Evolutionary conservation across 345 rosid species (phyloP), one percentile per base, ranked within the genome.

Genomic region (Cardamine chenopodiifolia): DNA sequence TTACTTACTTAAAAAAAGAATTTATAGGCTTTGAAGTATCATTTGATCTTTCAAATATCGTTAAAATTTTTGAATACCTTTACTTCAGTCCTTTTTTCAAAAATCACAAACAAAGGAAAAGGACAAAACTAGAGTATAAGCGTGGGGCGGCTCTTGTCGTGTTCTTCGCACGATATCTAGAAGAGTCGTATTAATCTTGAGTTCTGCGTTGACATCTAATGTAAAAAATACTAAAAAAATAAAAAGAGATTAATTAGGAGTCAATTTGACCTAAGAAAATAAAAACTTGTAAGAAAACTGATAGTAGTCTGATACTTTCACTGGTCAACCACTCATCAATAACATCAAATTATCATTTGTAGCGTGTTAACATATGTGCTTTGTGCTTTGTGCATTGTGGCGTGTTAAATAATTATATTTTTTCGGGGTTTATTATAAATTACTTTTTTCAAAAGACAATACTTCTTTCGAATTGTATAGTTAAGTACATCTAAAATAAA

Each of bases 81-180:
- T 64, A 11, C 44, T 20, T 2, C 42, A 9, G 39, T 72, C 14
- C 3, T 37, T 26, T 37, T 20, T 47, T 17, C 22, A 28, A 6
- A 23, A 26, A 62, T n/a, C 0, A 72, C 37, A 42, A 54, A 26
- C 40, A 45, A 45, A 34, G 20, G 39, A 49, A 77, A 56, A 60
- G 13, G 62, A 77, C 80, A 77, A 71, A 63, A 57, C 54, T 45
- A 57, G 47, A 71, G 37, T 26, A 49, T 20, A 65, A 77, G 80
- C 75, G 80, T 77, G 80, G 80, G 80, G 66, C 80, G 80, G 80
- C 72, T 77, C 50, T 77, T 76, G 79, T 69, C 79, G 75, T 62
- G 57, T 77, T 47, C 48, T 31, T 35, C 23, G 72, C 76, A 71
- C 80, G 62, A 70, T 70, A 39, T 57, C 72, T 48, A 20, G 14